phyloP scores from a whole-genome alignment of 805 yeast species.

The Hanseniaspora taiwanica region DNA sequence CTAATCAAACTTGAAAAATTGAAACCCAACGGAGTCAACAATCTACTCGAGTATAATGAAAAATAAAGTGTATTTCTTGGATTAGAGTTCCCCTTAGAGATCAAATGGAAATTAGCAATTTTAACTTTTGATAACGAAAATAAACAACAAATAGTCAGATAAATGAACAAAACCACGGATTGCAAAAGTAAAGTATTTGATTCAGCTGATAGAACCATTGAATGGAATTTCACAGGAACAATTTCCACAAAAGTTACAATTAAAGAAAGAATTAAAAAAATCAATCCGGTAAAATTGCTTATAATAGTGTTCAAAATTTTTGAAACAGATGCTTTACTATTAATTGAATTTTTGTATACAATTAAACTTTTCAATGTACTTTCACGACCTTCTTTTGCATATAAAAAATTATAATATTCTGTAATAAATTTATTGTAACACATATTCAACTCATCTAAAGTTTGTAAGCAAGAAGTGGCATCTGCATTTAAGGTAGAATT shows the following conservation, averaged over 20 bases:
- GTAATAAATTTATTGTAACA: constrained; percentile 18
- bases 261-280: not conserved
- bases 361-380: constrained; percentile 15
- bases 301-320: too few species aligned
- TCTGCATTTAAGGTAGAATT: not conserved
- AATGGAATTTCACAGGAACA: constrained; percentile 1
- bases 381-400: constrained; percentile 16
- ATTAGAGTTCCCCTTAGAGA: constrained; percentile 21
- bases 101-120: constrained; percentile 20
- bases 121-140: constrained; percentile 23
- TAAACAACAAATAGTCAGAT: constrained; percentile 5
- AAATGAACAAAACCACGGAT: not conserved
- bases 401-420: constrained; percentile 18
- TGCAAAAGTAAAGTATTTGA: not conserved
- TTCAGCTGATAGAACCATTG: not conserved
- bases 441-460: constrained; percentile 15
- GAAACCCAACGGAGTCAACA: constrained; percentile 23
- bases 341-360: too few species aligned
- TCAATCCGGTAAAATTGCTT: not conserved
- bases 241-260: not conserved
- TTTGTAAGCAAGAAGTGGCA: constrained; percentile 4
- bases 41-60: constrained; percentile 21
- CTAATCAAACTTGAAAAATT: constrained; percentile 20
- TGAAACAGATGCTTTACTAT: too few species aligned
- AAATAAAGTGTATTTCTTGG: constrained; percentile 21